Conservation (phyloP, 176 grass and related monocot species). For the Musa itinerans region DNA sequence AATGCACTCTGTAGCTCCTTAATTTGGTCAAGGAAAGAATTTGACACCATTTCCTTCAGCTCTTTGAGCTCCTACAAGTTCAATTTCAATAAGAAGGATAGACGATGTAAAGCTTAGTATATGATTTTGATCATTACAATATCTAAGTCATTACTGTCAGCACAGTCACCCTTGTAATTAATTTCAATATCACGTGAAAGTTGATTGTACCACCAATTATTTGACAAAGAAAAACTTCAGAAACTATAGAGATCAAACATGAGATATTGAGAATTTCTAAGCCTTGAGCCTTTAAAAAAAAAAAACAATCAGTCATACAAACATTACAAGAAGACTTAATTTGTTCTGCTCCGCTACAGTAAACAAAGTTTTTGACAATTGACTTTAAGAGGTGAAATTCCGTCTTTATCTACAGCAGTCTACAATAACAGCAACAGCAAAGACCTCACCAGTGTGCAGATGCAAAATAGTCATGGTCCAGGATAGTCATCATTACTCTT, state of each 20-base stretch:
- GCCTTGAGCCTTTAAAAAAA: not conserved
- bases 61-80: slow-evolving; percentile 73
- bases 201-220: too few relatives aligned
- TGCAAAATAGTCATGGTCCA: not conserved
- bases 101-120: slow-evolving; percentile 9
- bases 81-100: slow-evolving; percentile 28
- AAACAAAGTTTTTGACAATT: not conserved
- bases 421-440: not conserved
- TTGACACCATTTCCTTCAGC: slow-evolving; percentile 48
- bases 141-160: too few relatives aligned
- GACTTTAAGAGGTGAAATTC: not conserved
- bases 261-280: too few relatives aligned
- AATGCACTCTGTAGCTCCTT: slow-evolving; percentile 56
- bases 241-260: too few relatives aligned
- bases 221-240: too few relatives aligned
- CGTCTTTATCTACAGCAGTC: not conserved
- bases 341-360: not conserved
- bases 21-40: slow-evolving; percentile 61
- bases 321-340: not conserved
- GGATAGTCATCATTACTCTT: too few relatives aligned
- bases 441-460: not conserved
- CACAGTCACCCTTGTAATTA: too few relatives aligned
- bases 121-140: too few relatives aligned
- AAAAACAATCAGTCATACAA: not conserved
- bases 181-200: too few relatives aligned